Evolutionary conservation across 176 grass and related monocot genomes (phyloP).

Genomic region (Puccinellia tenuiflora): DNA sequence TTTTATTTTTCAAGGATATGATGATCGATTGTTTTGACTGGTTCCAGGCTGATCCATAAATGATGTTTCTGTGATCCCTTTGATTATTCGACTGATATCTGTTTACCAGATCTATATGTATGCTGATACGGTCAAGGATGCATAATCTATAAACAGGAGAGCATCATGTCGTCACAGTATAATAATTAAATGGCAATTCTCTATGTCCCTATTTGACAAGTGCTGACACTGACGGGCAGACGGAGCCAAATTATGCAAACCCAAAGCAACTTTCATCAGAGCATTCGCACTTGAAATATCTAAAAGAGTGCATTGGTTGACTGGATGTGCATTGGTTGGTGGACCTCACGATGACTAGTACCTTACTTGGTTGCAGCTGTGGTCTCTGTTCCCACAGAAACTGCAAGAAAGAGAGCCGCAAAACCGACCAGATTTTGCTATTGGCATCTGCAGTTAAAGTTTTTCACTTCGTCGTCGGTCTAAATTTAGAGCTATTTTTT

Average conservation of each 20-base stretch:
- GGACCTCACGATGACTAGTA: background rate
- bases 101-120: background rate
- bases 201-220: background rate
- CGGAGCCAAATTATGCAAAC: background rate
- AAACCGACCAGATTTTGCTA: background rate
- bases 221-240: conserved; percentile 1
- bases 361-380: background rate
- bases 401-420: background rate
- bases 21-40: background rate
- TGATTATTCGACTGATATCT: background rate
- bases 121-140: background rate
- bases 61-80: background rate
- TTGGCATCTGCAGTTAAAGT: background rate
- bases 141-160: too few relatives aligned
- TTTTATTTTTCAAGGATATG: too few relatives aligned
- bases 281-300: conserved; percentile 12
- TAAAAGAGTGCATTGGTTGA: background rate
- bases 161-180: background rate
- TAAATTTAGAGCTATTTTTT: background rate
- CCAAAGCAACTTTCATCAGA: background rate
- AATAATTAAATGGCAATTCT: background rate
- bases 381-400: background rate
- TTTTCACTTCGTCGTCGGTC: background rate
- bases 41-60: background rate
- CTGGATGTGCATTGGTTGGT: background rate